Percentiles rank a stretch among this genome's conserved stretches.
phyloP scores from a whole-genome alignment of 257 asterid species.

The Solanum corneliomulleri region DNA sequence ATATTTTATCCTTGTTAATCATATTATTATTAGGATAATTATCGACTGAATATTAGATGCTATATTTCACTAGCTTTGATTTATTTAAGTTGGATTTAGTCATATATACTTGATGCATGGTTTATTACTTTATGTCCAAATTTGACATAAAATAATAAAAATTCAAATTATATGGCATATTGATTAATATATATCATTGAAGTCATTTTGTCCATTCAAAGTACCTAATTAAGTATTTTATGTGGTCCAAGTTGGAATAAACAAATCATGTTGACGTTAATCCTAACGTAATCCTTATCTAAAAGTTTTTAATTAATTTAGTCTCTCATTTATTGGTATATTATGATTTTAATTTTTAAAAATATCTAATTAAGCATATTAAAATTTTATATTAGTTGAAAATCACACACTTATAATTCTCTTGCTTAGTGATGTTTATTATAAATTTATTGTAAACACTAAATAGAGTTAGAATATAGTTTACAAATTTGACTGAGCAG shows the following conservation, averaged over 20 bases:
- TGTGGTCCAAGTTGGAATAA: neutral
- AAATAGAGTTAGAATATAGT: too few relatives aligned
- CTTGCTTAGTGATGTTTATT: neutral
- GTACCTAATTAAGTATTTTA: too few relatives aligned
- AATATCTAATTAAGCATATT: neutral
- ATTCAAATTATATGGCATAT: neutral
- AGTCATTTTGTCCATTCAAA: neutral
- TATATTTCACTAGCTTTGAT: neutral
- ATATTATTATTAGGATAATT: neutral
- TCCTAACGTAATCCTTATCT: neutral
- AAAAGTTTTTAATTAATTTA: too few relatives aligned
- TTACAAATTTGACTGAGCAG: too few relatives aligned
- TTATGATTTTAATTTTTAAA: neutral
- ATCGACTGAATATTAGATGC: neutral
- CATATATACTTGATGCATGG: neutral
- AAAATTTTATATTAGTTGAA: too few relatives aligned
- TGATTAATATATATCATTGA: neutral
- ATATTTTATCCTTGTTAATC: neutral
- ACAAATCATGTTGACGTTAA: neutral
- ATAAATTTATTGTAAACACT: too few relatives aligned
- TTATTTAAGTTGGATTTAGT: neutral
- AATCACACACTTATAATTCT: neutral
- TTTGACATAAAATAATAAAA: neutral
- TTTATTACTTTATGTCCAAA: neutral
- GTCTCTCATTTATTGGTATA: neutral